Base-by-base conservation (phyloP, 2,329 filamentous ascomycete species). In the Microsporum ferrugineum region DNA sequence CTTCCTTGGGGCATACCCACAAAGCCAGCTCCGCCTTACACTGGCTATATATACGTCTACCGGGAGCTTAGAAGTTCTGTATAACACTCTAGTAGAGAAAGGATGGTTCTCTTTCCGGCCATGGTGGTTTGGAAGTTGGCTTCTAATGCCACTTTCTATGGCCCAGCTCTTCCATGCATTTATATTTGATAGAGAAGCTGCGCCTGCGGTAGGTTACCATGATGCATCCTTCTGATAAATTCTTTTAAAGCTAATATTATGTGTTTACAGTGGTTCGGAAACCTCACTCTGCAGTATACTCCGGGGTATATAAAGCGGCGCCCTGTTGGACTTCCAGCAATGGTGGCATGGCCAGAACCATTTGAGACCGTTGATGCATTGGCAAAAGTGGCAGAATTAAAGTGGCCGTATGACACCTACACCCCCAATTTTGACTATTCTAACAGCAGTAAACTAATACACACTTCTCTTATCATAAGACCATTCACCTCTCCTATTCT, bases 111-210 rank as follows among this genome's bases (percentile, higher is more conserved):
- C 82, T 68, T 81, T 84, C 66, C 82, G 86, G 66, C 91, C 91
- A 0, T 87, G 84, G 84, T 92, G 88, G 88, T 88, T 88, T 76
- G 88, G 88, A 27, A 90, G 87, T 71, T 92, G 88, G 88, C 78
- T 91, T 77, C 71, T 91, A 67, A 88, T 90, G 77, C 88, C 88
- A 0, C 70, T 91, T 34, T 84, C 87, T 1, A 86, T 84, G 69
- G 88, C 88, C 6, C 88, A 92, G 77, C 76, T 92, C 64, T 76
- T 91, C 57, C 86, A 91, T 72, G 85, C 88, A 0, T 83, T 86
- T 66, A 80, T 91, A 5, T 91, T 91, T 72, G 88, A 92, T 72
- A 80, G 84, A 60, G 88, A 91, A 66, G 87, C 85, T 67, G 85
- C 87, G 65, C 87, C 87, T 0, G 78, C 76, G 70, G 83, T 84